Percentiles rank a stretch among this genome's conserved stretches.
phyloP scores from a whole-genome alignment of 2,329 filamentous ascomycete genomes.

The Alternaria ethzedia region DNA sequence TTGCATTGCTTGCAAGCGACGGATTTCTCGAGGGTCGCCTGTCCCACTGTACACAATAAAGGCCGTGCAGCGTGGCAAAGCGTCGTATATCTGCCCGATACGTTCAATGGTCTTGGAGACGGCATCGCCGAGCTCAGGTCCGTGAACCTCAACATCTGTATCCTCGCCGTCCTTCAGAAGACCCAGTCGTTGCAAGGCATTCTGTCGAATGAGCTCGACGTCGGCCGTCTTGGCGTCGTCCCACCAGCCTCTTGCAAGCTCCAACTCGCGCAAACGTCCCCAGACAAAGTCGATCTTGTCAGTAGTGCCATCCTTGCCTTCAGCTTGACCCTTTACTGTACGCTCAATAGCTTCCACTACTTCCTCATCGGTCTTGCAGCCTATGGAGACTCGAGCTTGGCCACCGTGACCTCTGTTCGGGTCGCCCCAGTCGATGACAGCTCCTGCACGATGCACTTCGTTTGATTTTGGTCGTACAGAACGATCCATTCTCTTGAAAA shows the following conservation, averaged over 20 bases:
- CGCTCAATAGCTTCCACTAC: conserved; percentile 63
- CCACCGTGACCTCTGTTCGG: conserved; percentile 67
- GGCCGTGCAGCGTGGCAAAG: conserved; percentile 64
- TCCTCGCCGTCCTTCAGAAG: conserved; percentile 22
- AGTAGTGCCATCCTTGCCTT: conserved; percentile 51
- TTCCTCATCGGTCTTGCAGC: conserved; percentile 63
- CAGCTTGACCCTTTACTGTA: conserved; percentile 57
- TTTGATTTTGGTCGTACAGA: conserved; percentile 58
- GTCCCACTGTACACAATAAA: conserved; percentile 70
- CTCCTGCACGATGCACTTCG: conserved; percentile 59
- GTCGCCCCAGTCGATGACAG: conserved; percentile 89
- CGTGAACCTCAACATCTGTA: conserved; percentile 27
- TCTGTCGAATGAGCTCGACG: conserved; percentile 36
- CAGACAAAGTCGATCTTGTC: conserved; percentile 68
- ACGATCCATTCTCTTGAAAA: conserved; percentile 78
- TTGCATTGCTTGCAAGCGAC: conserved; percentile 63
- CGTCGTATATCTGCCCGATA: conserved; percentile 61
- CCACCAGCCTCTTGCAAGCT: conserved; percentile 66
- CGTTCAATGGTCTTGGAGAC: conserved; percentile 59
- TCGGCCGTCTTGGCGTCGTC: conserved; percentile 56
- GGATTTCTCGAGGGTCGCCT: conserved; percentile 64
- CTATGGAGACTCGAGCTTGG: conserved; percentile 62
- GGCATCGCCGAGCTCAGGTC: conserved; percentile 50
- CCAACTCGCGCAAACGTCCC: conserved; percentile 67
- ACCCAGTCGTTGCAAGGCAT: conserved; percentile 34